Evolutionary conservation across 1,284 basidiomycete genomes (phyloP).

Genomic region (Grifola frondosa): DNA sequence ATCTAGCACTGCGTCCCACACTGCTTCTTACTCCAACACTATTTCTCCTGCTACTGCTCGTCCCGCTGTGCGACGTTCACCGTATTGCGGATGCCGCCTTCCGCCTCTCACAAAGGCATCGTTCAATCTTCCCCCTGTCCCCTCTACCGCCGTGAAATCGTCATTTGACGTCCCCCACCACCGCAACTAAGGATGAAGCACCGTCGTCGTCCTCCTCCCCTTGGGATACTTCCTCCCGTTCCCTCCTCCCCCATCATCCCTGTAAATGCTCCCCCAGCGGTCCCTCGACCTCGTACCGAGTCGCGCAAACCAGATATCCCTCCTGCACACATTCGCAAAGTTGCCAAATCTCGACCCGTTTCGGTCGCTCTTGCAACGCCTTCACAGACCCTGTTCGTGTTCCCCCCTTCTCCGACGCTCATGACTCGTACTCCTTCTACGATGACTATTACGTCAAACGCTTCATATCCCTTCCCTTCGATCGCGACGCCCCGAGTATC

Average conservation of each 20-base stretch:
- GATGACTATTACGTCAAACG: constrained; percentile 68
- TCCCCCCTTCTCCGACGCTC: constrained; percentile 74
- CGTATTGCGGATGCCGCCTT: constrained; percentile 26
- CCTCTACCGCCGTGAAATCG: constrained; percentile 42
- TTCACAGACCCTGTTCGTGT: constrained; percentile 79
- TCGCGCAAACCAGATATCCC: constrained; percentile 54
- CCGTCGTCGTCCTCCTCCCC: constrained; percentile 58
- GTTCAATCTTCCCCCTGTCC: constrained; percentile 32
- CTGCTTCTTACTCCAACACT: too few species aligned
- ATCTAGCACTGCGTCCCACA: constrained; percentile 31
- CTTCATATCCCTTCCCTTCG: constrained; percentile 56
- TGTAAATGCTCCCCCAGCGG: constrained; percentile 31
- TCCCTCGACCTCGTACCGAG: constrained; percentile 50
- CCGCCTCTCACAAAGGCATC: constrained; percentile 41
- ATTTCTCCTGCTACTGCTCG: constrained; percentile 26
- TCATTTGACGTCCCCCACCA: constrained; percentile 51
- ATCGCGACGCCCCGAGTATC: constrained; percentile 72
- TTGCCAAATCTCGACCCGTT: constrained; percentile 23
- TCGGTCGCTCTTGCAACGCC: constrained; percentile 39
- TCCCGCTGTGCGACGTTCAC: constrained; percentile 28
- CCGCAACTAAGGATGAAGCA: constrained; percentile 40
- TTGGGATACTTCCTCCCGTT: constrained; percentile 64
- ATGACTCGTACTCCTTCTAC: constrained; percentile 67
- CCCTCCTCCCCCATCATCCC: constrained; percentile 51
- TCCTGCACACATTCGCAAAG: constrained; percentile 48